Conservation (phyloP, 805 yeast species). For the Metschnikowia proteae region DNA sequence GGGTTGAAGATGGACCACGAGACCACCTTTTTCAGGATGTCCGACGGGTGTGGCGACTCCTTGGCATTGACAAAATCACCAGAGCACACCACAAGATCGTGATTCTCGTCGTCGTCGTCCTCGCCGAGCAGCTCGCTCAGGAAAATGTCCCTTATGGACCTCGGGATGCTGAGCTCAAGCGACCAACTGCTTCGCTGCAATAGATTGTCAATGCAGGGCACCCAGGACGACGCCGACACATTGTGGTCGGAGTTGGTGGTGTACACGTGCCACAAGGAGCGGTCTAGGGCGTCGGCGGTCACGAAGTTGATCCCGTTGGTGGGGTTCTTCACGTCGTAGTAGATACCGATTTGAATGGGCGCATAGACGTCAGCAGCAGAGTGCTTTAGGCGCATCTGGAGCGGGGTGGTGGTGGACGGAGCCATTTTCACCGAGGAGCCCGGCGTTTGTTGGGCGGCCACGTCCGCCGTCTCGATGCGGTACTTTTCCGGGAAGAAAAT, state of each 20-base stretch:
- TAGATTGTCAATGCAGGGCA: conserved; percentile 88
- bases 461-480: conserved; percentile 56
- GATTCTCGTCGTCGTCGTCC: conserved; percentile 42
- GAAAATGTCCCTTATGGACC: conserved; percentile 65
- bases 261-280: conserved; percentile 74
- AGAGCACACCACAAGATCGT: conserved; percentile 61
- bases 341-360: conserved; percentile 69
- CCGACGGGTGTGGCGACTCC: conserved; percentile 73
- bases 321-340: conserved; percentile 62
- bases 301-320: conserved; percentile 73
- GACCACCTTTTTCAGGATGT: conserved; percentile 68
- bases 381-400: conserved; percentile 32
- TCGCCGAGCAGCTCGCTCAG: background rate
- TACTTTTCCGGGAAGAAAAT: conserved; percentile 64
- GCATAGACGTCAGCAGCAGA: conserved; percentile 47
- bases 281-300: conserved; percentile 50
- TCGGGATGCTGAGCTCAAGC: conserved; percentile 78
- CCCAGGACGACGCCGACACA: conserved; percentile 91
- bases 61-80: conserved; percentile 65
- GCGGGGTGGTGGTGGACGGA: conserved; percentile 25
- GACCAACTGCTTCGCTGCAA: conserved; percentile 94
- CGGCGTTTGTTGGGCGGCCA: conserved; percentile 19
- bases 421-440: background rate
- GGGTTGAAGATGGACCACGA: conserved; percentile 76
- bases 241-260: conserved; percentile 77